Conservation (phyloP, 306 rosid genomes). For the Dryas octopetala region DNA sequence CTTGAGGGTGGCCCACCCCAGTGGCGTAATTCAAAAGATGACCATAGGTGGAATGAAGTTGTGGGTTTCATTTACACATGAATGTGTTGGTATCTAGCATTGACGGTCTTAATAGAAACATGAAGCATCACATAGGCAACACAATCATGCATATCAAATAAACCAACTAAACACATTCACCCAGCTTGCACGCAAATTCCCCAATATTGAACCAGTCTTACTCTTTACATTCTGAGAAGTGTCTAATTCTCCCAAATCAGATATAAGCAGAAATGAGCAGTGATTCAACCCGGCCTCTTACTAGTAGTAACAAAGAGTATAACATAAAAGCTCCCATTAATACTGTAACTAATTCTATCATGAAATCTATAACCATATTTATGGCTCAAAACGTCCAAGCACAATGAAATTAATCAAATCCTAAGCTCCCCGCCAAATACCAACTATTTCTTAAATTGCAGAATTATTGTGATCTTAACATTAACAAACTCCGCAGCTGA, state of each 20-base stretch:
- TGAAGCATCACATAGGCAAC: background rate
- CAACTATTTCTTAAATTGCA: background rate
- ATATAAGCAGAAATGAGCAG: background rate
- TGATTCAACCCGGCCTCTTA: background rate
- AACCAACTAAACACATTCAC: background rate
- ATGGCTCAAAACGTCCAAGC: background rate
- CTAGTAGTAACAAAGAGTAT: background rate
- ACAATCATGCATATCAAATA: background rate
- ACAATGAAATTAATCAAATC: background rate
- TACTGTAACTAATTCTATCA: background rate
- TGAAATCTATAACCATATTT: background rate
- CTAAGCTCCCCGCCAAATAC: slow-evolving; percentile 8
- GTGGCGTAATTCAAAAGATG: background rate
- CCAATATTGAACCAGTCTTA: background rate
- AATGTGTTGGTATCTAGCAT: background rate
- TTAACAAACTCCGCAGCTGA: slow-evolving; percentile 23
- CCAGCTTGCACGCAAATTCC: background rate
- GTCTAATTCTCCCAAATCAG: background rate
- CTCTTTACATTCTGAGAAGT: background rate
- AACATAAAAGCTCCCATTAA: background rate
- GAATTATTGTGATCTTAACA: background rate
- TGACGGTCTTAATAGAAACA: background rate
- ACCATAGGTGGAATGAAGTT: background rate
- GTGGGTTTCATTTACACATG: background rate
- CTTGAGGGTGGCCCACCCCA: background rate